Evolutionary conservation across 2,329 filamentous ascomycete genomes (phyloP).

Genomic region (Monilinia fructigena): DNA sequence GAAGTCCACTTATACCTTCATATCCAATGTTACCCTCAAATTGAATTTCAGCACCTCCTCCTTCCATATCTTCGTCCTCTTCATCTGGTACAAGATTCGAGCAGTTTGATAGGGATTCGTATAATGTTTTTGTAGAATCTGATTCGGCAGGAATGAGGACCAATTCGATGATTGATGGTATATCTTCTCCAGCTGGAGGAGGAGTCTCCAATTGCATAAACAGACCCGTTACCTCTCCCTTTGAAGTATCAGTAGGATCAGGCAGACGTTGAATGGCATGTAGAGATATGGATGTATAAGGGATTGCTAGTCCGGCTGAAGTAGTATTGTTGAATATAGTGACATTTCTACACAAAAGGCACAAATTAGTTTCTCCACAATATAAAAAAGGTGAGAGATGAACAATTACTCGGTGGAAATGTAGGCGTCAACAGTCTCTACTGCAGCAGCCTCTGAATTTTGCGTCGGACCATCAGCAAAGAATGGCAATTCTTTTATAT

Average conservation of each 20-base stretch:
- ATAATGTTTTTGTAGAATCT: slow-evolving; percentile 43
- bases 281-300: slow-evolving; percentile 72
- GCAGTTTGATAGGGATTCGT: slow-evolving; percentile 69
- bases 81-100: slow-evolving; percentile 73
- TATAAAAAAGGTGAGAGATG: slow-evolving; percentile 1
- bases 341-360: slow-evolving; percentile 48
- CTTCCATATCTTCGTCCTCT: slow-evolving; percentile 56
- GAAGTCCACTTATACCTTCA: slow-evolving; percentile 56
- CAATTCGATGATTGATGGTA: slow-evolving; percentile 65
- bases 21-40: slow-evolving; percentile 53
- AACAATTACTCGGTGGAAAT: slow-evolving; percentile 56
- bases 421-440: slow-evolving; percentile 47
- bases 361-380: slow-evolving; percentile 23
- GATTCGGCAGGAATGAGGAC: slow-evolving; percentile 55
- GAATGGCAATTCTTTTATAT: slow-evolving; percentile 52
- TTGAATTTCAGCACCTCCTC: slow-evolving; percentile 46
- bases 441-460: slow-evolving; percentile 18
- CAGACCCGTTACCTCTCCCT: slow-evolving; percentile 48
- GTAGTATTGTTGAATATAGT: slow-evolving; percentile 61
- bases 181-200: slow-evolving; percentile 55
- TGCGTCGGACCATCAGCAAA: slow-evolving; percentile 43
- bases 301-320: slow-evolving; percentile 63
- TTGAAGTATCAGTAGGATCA: slow-evolving; percentile 42
- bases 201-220: slow-evolving; percentile 69
- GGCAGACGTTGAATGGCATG: slow-evolving; percentile 66